Evolutionary conservation across 352 stramenopile species (phyloP), one percentile per base, ranked within the genome.

Genomic region (Globisporangium ultimum): DNA sequence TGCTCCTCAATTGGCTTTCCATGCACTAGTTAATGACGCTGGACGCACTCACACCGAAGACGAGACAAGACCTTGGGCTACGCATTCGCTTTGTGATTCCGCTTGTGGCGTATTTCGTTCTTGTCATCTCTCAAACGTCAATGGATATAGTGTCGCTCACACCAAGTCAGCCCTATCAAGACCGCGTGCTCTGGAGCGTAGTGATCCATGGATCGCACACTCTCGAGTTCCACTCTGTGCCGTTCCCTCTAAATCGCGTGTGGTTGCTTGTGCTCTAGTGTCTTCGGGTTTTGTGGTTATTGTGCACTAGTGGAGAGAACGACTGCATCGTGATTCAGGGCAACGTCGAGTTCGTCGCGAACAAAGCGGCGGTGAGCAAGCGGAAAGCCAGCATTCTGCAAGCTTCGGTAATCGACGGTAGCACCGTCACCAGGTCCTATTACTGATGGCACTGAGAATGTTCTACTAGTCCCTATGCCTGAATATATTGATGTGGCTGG

Each of bases 11-110:
- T 17, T 67, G 58, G 52, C 46, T 72, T 6, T 72, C 60, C 54
- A 42, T 70, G 11, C 58, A 76, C 21, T 17, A 15, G 14, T 46
- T 64, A 18, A 38, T 72, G 41, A 63, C 51, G 12, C 38, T 75
- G 13, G 68, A 75, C 18, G 60, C 60, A 17, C 60, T 68, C 24
- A 62, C 53, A 0, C 61, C 65, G 3, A 38, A 43, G 3, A 48
- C 60, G 42, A 50, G 64, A 11, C 28, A 22, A 7, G 17, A 41
- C n/a, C 47, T 71, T 3, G 41, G 53, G n/a, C 58, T 68, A 20
- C 49, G 28, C 18, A 28, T 40, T 2, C 20, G 34, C 14, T 57
- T 48, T 36, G 32, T 48, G 7, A 48, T 20, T 15, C 36, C 36
- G 2, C 32, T 57, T 21, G 20, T 48, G 5, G 40, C 1, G 7